These are phyloP conservation scores for Xylariaceae sp. DNA, from an alignment of 2,329 filamentous ascomycete genomes.

Conservation along the genomic window DNA sequence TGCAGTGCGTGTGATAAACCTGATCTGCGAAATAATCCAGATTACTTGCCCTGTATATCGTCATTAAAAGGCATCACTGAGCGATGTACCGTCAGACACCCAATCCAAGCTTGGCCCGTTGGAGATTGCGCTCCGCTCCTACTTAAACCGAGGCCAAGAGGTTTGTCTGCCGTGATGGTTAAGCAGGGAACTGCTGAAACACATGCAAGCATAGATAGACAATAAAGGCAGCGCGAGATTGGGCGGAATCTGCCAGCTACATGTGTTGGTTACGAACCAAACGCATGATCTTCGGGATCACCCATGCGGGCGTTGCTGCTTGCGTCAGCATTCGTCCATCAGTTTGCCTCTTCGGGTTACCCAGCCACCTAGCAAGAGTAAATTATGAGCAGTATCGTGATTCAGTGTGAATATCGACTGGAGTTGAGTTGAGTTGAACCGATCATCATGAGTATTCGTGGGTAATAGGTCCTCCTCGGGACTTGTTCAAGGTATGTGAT, in stretches of 20 bases:
- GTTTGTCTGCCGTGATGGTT: not conserved
- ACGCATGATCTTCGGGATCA: not conserved
- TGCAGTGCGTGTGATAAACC: too few relatives aligned
- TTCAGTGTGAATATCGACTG: too few relatives aligned
- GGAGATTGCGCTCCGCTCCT: not conserved
- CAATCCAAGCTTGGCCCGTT: not conserved
- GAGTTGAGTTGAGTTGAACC: too few relatives aligned
- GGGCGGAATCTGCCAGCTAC: not conserved
- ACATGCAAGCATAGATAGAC: not conserved
- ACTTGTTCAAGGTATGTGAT: too few relatives aligned
- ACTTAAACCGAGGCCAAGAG: not conserved
- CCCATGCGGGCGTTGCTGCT: not conserved
- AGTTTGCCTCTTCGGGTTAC: not conserved
- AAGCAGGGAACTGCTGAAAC: not conserved
- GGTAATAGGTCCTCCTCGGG: too few relatives aligned
- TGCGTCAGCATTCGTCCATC: not conserved
- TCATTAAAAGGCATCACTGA: not conserved
- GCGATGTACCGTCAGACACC: not conserved
- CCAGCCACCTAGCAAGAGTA: not conserved
- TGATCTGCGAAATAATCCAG: too few relatives aligned
- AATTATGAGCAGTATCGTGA: not conserved
- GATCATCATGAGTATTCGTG: too few relatives aligned
- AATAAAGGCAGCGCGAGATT: not conserved
- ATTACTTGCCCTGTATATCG: too few relatives aligned
- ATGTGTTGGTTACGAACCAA: not conserved